Evolutionary conservation across 192 early-diverging fungal species (phyloP).

Genomic region (Podila verticillata): DNA sequence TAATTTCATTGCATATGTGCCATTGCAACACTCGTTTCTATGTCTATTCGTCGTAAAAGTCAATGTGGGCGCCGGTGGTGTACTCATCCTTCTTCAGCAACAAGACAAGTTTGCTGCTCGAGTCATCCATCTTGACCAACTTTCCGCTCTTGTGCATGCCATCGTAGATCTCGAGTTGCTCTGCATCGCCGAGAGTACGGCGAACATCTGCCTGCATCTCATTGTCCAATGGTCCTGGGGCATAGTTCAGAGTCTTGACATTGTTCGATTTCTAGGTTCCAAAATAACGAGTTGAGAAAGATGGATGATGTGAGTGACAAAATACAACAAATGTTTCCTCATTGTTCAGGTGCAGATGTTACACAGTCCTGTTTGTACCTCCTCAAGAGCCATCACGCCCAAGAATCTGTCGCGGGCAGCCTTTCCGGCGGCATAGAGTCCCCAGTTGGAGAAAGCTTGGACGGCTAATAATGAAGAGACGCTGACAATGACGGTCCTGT

Average conservation of each 20-base stretch:
- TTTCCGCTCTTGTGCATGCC: conserved; percentile 68
- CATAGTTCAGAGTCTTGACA: conserved; percentile 81
- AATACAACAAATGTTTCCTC: too few species aligned
- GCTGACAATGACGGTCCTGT: conserved; percentile 70
- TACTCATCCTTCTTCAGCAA: conserved; percentile 68
- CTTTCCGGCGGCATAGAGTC: conserved; percentile 81
- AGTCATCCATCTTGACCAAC: conserved; percentile 68
- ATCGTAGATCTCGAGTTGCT: conserved; percentile 68
- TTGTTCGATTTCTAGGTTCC: conserved; percentile 35
- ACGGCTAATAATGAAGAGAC: conserved; percentile 83
- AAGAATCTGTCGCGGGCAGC: conserved; percentile 85
- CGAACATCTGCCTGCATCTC: conserved; percentile 84
- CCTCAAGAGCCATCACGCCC: conserved; percentile 74
- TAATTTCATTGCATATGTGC: too few species aligned
- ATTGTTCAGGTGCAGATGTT: not conserved
- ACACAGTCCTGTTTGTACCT: conserved; percentile 25
- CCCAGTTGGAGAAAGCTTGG: conserved; percentile 81
- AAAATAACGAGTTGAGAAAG: not conserved
- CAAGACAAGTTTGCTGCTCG: conserved; percentile 68
- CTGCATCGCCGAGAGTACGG: conserved; percentile 69
- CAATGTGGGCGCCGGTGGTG: conserved; percentile 73
- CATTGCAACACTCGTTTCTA: too few species aligned
- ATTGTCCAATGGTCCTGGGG: conserved; percentile 89
- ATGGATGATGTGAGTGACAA: not conserved
- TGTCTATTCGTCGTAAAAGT: conserved; percentile 67